These are phyloP conservation scores for Podaxis sp. DNA, from an alignment of 768 basidiomycete species.

Conservation along the genomic window DNA sequence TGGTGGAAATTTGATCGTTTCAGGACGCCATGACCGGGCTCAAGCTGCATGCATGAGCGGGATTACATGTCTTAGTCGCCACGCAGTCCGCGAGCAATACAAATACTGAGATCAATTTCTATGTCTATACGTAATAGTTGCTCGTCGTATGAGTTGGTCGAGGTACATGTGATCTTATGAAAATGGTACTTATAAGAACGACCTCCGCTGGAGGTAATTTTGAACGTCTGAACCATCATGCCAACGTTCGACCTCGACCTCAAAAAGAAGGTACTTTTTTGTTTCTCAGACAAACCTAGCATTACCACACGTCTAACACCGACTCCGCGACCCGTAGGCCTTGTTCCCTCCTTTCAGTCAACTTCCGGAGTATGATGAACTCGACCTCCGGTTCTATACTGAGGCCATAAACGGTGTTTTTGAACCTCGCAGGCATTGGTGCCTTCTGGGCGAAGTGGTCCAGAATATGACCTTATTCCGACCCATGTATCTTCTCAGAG, in stretches of 20 bases:
- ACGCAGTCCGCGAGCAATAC: too few relatives aligned
- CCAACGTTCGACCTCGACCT: neutral
- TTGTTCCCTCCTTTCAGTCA: neutral
- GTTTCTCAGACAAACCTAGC: neutral
- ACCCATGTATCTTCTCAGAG: conserved; percentile 26
- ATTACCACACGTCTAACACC: neutral
- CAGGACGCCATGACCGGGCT: neutral
- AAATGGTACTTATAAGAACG: too few relatives aligned
- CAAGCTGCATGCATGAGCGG: neutral
- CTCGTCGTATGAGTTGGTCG: too few relatives aligned
- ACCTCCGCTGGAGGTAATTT: neutral
- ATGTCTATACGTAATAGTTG: too few relatives aligned
- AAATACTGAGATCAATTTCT: too few relatives aligned
- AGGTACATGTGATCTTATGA: too few relatives aligned
- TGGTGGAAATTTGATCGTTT: conserved; percentile 8
- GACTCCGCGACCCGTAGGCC: neutral
- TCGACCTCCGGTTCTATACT: neutral
- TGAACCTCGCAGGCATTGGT: conserved; percentile 29
- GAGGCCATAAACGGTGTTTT: conserved; percentile 2
- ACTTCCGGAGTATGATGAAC: neutral
- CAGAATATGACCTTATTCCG: conserved; percentile 19
- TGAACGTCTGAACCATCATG: neutral
- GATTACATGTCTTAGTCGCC: neutral
- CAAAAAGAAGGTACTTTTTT: neutral
- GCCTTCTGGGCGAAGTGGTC: conserved; percentile 31